Evolutionary conservation across 2,329 filamentous ascomycete genomes (phyloP).

Genomic region (Fusarium napiforme): DNA sequence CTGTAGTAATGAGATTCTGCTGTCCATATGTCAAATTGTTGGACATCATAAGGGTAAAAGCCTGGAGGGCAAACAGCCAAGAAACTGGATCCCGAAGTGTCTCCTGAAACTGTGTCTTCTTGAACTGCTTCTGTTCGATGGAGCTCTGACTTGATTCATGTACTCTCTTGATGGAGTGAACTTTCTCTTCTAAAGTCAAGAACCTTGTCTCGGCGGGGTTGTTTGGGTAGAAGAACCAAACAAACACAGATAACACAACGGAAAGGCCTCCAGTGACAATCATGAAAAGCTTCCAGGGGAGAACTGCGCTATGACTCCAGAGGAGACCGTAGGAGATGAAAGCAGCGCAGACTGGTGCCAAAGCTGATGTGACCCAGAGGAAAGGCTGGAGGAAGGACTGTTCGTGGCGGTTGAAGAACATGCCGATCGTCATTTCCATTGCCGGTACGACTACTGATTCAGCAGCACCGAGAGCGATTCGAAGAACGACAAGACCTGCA

Average conservation of each 20-base stretch:
- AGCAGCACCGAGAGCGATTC: constrained; percentile 50
- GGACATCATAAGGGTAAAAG: constrained; percentile 49
- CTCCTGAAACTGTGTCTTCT: constrained; percentile 46
- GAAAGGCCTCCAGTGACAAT: constrained; percentile 52
- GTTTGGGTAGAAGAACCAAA: constrained; percentile 53
- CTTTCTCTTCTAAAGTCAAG: constrained; percentile 54
- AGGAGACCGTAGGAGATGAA: constrained; percentile 56
- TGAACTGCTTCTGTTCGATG: constrained; percentile 53
- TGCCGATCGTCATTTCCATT: constrained; percentile 55
- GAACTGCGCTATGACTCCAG: constrained; percentile 47
- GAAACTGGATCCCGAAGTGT: constrained; percentile 47
- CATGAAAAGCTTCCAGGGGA: constrained; percentile 54
- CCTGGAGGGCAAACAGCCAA: constrained; percentile 47
- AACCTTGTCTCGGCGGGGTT: constrained; percentile 53
- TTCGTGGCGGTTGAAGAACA: constrained; percentile 53
- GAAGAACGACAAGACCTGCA: constrained; percentile 50
- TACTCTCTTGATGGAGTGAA: constrained; percentile 50
- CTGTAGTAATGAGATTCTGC: constrained; percentile 51
- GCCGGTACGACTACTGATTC: constrained; percentile 53
- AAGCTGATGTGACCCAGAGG: constrained; percentile 48
- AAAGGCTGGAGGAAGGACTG: constrained; percentile 48
- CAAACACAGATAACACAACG: constrained; percentile 47
- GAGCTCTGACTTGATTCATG: constrained; percentile 49
- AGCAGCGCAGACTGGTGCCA: constrained; percentile 52
- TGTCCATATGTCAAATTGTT: constrained; percentile 55